Percentiles rank a stretch among this genome's conserved stretches.
phyloP scores from a whole-genome alignment of 2,329 filamentous ascomycete genomes.

The Fusarium caatingaense region DNA sequence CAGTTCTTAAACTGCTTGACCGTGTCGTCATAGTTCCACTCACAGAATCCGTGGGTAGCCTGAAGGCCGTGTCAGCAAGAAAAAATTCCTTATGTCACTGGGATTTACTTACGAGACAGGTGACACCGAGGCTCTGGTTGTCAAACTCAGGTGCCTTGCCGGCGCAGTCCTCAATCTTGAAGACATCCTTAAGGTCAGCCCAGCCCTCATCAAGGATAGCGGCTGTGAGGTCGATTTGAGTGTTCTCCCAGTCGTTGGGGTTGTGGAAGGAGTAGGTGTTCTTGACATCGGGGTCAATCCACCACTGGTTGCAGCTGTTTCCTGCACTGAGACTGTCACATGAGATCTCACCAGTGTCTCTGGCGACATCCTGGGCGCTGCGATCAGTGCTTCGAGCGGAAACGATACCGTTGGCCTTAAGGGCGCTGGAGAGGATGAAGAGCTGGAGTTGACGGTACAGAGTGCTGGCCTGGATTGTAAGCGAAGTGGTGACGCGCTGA shows the following conservation, averaged over 20 bases:
- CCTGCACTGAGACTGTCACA: background rate
- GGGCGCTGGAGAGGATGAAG: slow-evolving; percentile 13
- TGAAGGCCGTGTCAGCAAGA: background rate
- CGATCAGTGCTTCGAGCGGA: slow-evolving; percentile 9
- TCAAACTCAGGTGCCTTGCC: slow-evolving; percentile 17
- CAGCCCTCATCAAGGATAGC: slow-evolving; percentile 11
- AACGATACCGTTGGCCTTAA: slow-evolving; percentile 18
- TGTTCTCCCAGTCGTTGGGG: slow-evolving; percentile 19
- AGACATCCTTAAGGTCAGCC: slow-evolving; percentile 12
- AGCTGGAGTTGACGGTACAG: slow-evolving; percentile 15
- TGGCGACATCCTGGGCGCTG: slow-evolving; percentile 1
- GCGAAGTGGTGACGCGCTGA: slow-evolving; percentile 23
- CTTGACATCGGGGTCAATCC: background rate
- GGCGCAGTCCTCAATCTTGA: slow-evolving; percentile 24
- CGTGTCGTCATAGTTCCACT: slow-evolving; percentile 17
- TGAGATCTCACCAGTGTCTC: background rate
- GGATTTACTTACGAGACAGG: slow-evolving; percentile 4
- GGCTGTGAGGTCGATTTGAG: slow-evolving; percentile 8
- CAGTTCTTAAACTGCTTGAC: slow-evolving; percentile 19
- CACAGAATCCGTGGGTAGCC: slow-evolving; percentile 21
- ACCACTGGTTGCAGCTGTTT: slow-evolving; percentile 26
- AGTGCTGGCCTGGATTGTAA: slow-evolving; percentile 22
- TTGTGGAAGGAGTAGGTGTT: slow-evolving; percentile 25
- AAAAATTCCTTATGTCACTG: rapidly evolving
- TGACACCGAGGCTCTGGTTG: slow-evolving; percentile 1